These are phyloP conservation scores for Phylloporus sp. DNA, from an alignment of 768 basidiomycete genomes.

Conservation along the genomic window DNA sequence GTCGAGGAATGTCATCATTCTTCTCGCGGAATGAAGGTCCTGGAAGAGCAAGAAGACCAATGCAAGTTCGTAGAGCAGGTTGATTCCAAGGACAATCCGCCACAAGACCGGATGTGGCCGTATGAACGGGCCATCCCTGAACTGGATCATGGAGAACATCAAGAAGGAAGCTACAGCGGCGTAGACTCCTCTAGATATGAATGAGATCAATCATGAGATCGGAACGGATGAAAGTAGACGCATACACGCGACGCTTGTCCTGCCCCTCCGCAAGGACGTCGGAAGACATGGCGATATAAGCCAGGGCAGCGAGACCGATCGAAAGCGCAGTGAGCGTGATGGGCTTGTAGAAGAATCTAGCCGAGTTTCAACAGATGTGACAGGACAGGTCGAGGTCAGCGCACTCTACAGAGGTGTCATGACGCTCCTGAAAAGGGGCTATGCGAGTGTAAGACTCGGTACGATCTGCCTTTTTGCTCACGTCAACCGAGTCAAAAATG, in stretches of 20 bases:
- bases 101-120: constrained; percentile 87
- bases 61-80: constrained; percentile 77
- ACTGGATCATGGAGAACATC: constrained; percentile 81
- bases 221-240: constrained; percentile 1
- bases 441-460: constrained; percentile 82
- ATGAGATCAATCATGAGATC: constrained; percentile 12
- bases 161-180: constrained; percentile 73
- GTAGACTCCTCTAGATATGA: constrained; percentile 60
- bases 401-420: constrained; percentile 81
- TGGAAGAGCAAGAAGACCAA: constrained; percentile 86
- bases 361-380: constrained; percentile 4
- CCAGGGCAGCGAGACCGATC: constrained; percentile 60
- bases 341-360: constrained; percentile 86
- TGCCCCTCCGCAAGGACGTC: constrained; percentile 81
- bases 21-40: constrained; percentile 70
- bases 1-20: constrained; percentile 79
- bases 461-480: constrained; percentile 61
- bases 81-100: constrained; percentile 74
- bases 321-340: constrained; percentile 74
- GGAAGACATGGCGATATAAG: constrained; percentile 79
- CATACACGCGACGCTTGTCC: constrained; percentile 79
- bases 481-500: constrained; percentile 15
- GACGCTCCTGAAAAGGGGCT: constrained; percentile 76
- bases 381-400: constrained; percentile 16
- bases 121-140: constrained; percentile 86